These are phyloP conservation scores for Dactylonectria estremocensis DNA, from an alignment of 2,329 filamentous ascomycete genomes.

Conservation along the genomic window DNA sequence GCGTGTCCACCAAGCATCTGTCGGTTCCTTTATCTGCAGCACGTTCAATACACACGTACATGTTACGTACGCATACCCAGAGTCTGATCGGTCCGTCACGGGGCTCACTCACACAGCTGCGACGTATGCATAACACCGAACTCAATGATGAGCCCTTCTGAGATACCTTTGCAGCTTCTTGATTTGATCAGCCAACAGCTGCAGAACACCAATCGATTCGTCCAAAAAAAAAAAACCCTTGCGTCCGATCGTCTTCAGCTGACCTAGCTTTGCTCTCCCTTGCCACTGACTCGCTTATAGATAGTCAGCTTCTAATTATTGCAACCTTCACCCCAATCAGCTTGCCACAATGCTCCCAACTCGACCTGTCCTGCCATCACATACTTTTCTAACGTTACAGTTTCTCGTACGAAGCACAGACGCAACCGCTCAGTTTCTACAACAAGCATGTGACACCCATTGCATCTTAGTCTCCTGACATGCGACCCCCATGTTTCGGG, in stretches of 20 bases:
- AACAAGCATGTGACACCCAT: slow-evolving; percentile 32
- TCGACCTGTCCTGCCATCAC: slow-evolving; percentile 5
- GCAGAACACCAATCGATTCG: slow-evolving; percentile 20
- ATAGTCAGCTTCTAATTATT: slow-evolving; percentile 13
- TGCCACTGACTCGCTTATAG: slow-evolving; percentile 11
- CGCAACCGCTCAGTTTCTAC: slow-evolving; percentile 14
- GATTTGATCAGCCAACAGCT: slow-evolving; percentile 30
- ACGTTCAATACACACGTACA: not conserved
- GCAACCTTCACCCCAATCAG: slow-evolving; percentile 17
- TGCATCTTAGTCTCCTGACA: slow-evolving; percentile 25
- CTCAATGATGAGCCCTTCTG: slow-evolving; percentile 36
- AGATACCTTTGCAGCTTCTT: slow-evolving; percentile 28
- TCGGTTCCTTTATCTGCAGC: not conserved
- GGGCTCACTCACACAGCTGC: slow-evolving; percentile 6
- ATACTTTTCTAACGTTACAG: slow-evolving; percentile 22
- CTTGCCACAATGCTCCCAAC: slow-evolving; percentile 10
- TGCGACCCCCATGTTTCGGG: slow-evolving; percentile 28
- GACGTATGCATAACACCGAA: slow-evolving; percentile 23
- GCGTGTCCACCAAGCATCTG: slow-evolving; percentile 13
- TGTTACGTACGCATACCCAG: slow-evolving; percentile 2
- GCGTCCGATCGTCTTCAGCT: slow-evolving; percentile 21
- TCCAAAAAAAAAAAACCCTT: slow-evolving; percentile 5
- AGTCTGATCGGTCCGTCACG: slow-evolving; percentile 8
- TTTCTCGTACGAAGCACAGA: slow-evolving; percentile 21
- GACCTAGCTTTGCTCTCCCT: slow-evolving; percentile 12